Base-by-base conservation (phyloP, 192 early-diverging fungal genomes). In the Mortierella alpina region DNA sequence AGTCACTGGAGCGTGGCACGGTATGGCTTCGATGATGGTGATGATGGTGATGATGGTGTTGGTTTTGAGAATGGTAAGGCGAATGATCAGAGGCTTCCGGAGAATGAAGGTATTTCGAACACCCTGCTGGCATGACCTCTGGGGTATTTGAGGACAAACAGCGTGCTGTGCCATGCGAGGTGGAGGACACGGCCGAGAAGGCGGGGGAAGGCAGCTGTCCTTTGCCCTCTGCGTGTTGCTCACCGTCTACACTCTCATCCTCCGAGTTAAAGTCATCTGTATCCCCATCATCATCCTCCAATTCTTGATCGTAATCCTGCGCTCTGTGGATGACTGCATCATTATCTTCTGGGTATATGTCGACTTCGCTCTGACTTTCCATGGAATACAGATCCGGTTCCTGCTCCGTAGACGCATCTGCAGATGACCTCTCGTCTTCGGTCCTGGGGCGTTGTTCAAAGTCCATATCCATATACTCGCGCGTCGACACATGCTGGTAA, bases 161-260 rank as follows among this genome's bases (percentile, higher is more conserved):
- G 20, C 47, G 44, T 6, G 51, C 63, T 15, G 31, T 17, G 40
- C 63, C 31, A 53, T 22, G 59, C 11, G 63, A 63, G 20, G 53
- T 61, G 4, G 2, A 2, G 44, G 77, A 68, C 1, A 46, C 48
- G 12, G 62, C 20, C 18, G 70, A 80, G 48, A 72, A 80, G 12
- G 69, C 47, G 17, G 70, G 77, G 12, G 77, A 80, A 42, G 77
- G 77, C 23, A 80, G 50, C 9, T 72, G 69, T 13, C 53, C 51
- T 10, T 61, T 65, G 41, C 23, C 51, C 0, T 7, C 53, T 42
- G 42, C 8, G 13, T 48, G 51, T 7, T 56, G 11, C 20, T 67
- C 65, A 15, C 46, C 54, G 41, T 78, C 62, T 0, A 56, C 20
- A 2, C 52, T 50, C 2, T 67, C 64, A 13, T 46, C 20, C 7